These are phyloP conservation scores for Cordyceps javanica DNA, from an alignment of 2,329 filamentous ascomycete genomes.

Conservation along the genomic window DNA sequence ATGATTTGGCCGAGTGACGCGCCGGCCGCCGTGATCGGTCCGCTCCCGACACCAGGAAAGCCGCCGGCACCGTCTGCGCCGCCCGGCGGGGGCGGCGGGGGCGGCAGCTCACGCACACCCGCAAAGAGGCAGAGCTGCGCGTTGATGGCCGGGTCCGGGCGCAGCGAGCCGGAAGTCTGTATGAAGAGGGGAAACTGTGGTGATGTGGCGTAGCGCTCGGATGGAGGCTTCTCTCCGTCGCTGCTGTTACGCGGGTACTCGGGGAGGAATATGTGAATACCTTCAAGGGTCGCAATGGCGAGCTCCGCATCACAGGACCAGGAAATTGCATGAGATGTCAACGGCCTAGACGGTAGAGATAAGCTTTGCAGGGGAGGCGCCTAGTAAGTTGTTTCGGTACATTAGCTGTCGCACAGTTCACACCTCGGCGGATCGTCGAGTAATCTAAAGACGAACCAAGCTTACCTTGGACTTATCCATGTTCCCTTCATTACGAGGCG, in stretches of 20 bases:
- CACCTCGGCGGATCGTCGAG: conserved; percentile 14
- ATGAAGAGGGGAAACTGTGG: conserved; percentile 12
- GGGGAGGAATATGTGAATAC: conserved; percentile 8
- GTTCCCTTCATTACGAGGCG: not conserved
- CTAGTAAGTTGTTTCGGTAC: not conserved
- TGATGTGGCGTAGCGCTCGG: not conserved
- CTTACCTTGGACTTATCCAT: conserved; percentile 22
- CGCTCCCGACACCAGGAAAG: conserved; percentile 2
- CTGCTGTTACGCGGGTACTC: conserved; percentile 4
- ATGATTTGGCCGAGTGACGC: conserved; percentile 50
- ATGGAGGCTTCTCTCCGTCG: conserved; percentile 1
- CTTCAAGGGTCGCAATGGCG: conserved; percentile 7
- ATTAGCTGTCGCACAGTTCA: not conserved
- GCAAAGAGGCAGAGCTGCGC: conserved; percentile 6
- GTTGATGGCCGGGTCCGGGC: conserved; percentile 10
- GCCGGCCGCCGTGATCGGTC: not conserved
- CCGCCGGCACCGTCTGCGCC: not conserved
- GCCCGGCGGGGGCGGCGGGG: not conserved
- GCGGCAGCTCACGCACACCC: not conserved
- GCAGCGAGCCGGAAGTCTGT: conserved; percentile 5
- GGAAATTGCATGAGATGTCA: conserved; percentile 34
- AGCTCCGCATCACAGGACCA: conserved; percentile 12
- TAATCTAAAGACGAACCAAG: conserved; percentile 16
- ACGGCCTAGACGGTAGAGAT: conserved; percentile 35
- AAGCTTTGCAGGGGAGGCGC: conserved; percentile 41